Evolutionary conservation across 371 early-diverging fungal genomes (phyloP), one percentile per base, ranked within the genome.

Genomic region (Conidiobolus incongruus): DNA sequence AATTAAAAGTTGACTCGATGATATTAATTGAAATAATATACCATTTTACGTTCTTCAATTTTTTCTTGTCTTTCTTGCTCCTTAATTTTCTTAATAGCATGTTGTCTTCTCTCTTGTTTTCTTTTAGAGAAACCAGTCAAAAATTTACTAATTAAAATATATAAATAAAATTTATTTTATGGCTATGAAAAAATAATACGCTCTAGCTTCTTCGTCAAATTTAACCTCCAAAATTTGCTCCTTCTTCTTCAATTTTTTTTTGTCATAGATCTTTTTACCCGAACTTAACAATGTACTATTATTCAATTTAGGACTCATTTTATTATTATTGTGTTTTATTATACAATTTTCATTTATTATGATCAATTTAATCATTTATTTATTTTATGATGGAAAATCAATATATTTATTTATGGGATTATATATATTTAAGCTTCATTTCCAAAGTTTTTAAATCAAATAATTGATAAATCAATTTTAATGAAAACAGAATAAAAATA

Each of bases 181-280:
- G 5, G 12, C 30, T 21, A 21, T 32, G 0, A 22, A 1, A 26
- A 30, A 32, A 23, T 21, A 8, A 32, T 39, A 50, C 50, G 35
- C 23, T 50, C 50, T 37, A 11, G 46, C 46, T 8, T 30, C 28
- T 23, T 50, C 50, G 16, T 50, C 50, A 41, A 50, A 50, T 22
- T 36, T 38, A 16, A 50, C 31, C 34, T 50, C 46, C 19, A 26
- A 15, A 13, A 42, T 10, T 40, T 46, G 50, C 15, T 40, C 32
- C 4, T 29, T 19, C 17, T 38, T 45, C 13, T 28, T 26, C 23
- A 46, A 42, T n/a, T 46, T 17, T 36, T 50, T 50, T 35, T 46
- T 34, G 5, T 45, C 36, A 35, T 49, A 49, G 28, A 45, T 40
- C 24, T 36, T 16, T 17, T 20, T 32, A 6, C 50, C 50, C 19